Evolutionary conservation across 2,329 filamentous ascomycete species (phyloP), one percentile per base, ranked within the genome.

Genomic region (Stemphylium beticola): DNA sequence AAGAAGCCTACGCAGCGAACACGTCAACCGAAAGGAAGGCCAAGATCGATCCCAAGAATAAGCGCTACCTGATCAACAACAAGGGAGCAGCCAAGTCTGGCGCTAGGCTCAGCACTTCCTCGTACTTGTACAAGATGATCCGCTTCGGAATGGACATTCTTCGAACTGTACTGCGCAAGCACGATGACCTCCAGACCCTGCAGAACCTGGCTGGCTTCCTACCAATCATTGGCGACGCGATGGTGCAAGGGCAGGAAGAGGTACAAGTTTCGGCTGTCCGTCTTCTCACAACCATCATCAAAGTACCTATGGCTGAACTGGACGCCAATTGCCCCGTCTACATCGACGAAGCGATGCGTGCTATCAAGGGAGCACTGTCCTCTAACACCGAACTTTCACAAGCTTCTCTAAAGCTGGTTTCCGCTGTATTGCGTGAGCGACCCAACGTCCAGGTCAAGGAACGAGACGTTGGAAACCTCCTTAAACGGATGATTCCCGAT

Each of bases 111-210:
- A 85, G 83, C 34, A 92, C 88, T 1, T 89, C 88, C 50, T 91
- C 90, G 47, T 89, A 96, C 71, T 87, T 88, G 1, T 90, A 93
- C 81, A 99, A 98, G 78, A 83, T 99, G 32, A 85, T 90, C 37
- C 87, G 90, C 15, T 99, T 99, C 73, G 87, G 92, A 0, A 81
- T 99, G 49, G 95, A 98, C 68, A 85, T 96, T 40, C 81, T 98
- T 29, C 87, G 95, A 48, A 87, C 90, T 2, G 85, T 96, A n/a
- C 77, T 97, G 55, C 91, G 91, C 68, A 96, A 96, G 72, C 87
- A 96, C 62, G 89, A 93, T 49, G 85, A 85, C 50, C 81, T 99
- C 24, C 85, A 92, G 60, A 97, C 89, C 1, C 81, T 91, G 0
- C 81, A 83, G 38, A 97, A 97, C 64, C 78, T 99, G 40, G 80